Evolutionary conservation across 331 rosid genomes (phyloP), one percentile per base, ranked within the genome.

Genomic region (Quercus tomentella): DNA sequence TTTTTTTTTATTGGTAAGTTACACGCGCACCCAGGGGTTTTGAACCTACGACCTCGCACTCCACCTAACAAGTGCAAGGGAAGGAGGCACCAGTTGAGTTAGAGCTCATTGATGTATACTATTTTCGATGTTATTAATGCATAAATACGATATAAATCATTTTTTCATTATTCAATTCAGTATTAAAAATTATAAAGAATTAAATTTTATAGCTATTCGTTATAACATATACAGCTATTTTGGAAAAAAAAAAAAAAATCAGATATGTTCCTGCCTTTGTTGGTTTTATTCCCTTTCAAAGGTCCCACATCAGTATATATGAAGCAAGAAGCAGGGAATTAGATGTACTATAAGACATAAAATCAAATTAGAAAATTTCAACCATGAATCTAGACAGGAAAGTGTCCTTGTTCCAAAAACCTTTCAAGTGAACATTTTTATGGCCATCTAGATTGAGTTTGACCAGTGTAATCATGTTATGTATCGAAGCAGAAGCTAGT

Each of bases 281-380:
- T 63, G 68, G 30, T 63, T 20, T 65, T 74, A 14, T 74, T 67
- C 28, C 71, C 73, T 55, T 73, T 75, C 56, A 8, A 31, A 74
- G 88, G 83, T 80, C 82, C 76, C 81, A 66, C 78, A 2, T 17
- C 63, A 23, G 30, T 77, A 3, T 20, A 61, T 18, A 1, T 74
- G 21, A 33, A 20, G 23, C 20, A 31, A 26, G 43, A 56, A 31
- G 54, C 17, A 49, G 54, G 15, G 17, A 26, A 41, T 41, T 41
- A 7, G 54, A 30, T 57, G 37, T 54, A 25, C 76, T 20, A 71
- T 51, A 81, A 41, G 45, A 72, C 54, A 21, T 74, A 61, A 37
- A n/a, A 5, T 51, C 65, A 55, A 72, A 21, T 67, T 23, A 66
- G 51, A 66, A 17, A 22, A 30, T 25, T 77, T 81, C 8, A 30